A percentile compares a stretch with the other conserved stretches of the same genome.
phyloP scores from a whole-genome alignment of 495 filamentous ascomycete genomes.

The Eremomyces bilateralis region DNA sequence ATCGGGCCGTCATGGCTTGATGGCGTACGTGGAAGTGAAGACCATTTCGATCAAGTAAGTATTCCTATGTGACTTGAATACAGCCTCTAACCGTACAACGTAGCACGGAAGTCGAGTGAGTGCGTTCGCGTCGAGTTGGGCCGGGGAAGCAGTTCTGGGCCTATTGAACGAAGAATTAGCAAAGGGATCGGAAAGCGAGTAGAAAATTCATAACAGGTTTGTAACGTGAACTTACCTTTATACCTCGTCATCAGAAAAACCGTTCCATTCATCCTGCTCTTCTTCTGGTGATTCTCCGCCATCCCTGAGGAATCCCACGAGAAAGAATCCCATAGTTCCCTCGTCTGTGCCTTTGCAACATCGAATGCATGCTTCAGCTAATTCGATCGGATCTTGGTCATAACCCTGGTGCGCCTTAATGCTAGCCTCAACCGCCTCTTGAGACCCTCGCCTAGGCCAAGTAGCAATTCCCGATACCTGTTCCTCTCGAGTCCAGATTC shows the following conservation, averaged over 20 bases:
- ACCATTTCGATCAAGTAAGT: constrained; percentile 8
- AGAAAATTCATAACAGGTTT: no score
- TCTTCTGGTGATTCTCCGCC: constrained; percentile 10
- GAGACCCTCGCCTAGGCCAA: constrained; percentile 46
- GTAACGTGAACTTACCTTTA: background rate
- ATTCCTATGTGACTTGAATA: no score
- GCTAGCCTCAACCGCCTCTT: constrained; percentile 5
- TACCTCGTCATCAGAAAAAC: constrained; percentile 19
- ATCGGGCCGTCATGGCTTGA: constrained; percentile 7
- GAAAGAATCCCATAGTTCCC: constrained; percentile 57
- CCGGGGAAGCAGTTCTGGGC: no score
- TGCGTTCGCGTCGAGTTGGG: no score
- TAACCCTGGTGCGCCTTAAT: constrained; percentile 9
- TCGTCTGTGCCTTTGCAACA: constrained; percentile 60
- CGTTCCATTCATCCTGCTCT: constrained; percentile 22
- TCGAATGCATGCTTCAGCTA: constrained; percentile 54
- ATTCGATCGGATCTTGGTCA: constrained; percentile 16
- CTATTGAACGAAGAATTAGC: no score
- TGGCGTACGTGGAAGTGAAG: constrained; percentile 7
- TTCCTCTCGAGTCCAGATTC: constrained; percentile 41
- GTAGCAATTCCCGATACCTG: constrained; percentile 47
- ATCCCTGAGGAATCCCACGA: constrained; percentile 37
- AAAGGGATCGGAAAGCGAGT: no score
- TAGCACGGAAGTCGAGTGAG: no score
- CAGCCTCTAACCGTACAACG: no score